Evolutionary conservation across 1,284 basidiomycete genomes (phyloP).

Genomic region (Neolentinus lepideus): DNA sequence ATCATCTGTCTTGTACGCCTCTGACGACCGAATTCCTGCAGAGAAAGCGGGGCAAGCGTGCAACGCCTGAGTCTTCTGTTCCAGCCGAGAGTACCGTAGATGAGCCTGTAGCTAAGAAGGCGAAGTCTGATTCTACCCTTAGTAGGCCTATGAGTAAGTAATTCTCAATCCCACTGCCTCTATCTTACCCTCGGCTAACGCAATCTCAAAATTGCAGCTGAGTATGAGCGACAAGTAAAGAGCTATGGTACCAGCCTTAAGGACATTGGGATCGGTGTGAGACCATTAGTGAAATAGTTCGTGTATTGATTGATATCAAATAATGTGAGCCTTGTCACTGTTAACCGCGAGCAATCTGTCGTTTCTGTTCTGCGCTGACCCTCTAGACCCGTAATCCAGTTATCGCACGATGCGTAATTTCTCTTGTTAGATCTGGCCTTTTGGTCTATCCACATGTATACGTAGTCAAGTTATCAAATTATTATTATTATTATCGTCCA

Average conservation of each 20-base stretch:
- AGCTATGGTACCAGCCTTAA: conserved; percentile 30
- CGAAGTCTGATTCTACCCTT: conserved; percentile 14
- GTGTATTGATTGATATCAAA: background rate
- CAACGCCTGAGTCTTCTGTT: conserved; percentile 29
- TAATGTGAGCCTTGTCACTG: background rate
- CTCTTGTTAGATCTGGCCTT: background rate
- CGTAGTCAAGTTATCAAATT: background rate
- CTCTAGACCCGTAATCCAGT: background rate
- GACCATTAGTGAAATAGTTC: conserved; percentile 31
- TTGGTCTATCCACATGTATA: background rate
- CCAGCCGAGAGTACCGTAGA: conserved; percentile 22
- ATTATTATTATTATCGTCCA: background rate
- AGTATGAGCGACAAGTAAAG: conserved; percentile 31
- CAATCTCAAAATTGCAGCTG: conserved; percentile 12
- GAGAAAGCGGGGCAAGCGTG: conserved; percentile 59
- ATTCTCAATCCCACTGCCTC: background rate
- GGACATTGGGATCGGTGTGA: conserved; percentile 30
- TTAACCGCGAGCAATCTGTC: background rate
- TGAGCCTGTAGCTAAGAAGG: conserved; percentile 32
- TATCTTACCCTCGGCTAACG: background rate
- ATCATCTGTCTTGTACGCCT: background rate
- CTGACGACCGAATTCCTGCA: conserved; percentile 15
- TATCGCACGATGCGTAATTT: background rate
- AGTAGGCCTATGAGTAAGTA: conserved; percentile 26
- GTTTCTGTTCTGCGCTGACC: background rate